phyloP scores from a whole-genome alignment of 306 rosid species.

The Senna tora region DNA sequence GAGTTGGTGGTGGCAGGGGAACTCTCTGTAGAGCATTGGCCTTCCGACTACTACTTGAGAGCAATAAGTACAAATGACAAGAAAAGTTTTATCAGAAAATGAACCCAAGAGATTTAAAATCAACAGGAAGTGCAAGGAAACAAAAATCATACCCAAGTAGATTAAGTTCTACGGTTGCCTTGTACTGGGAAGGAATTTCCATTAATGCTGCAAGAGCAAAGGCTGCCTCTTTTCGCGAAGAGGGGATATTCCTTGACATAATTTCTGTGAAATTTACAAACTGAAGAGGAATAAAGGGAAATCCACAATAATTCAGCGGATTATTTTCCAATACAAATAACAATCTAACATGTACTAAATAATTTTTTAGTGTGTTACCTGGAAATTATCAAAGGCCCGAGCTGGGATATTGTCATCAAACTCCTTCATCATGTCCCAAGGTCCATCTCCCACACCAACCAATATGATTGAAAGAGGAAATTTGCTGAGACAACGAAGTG shows the following conservation, averaged over 20 bases:
- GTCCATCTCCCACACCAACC: constrained; percentile 98
- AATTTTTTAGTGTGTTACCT: constrained; percentile 46
- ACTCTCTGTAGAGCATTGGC: constrained; percentile 66
- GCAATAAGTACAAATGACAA: constrained; percentile 37
- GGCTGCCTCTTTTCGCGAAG: constrained; percentile 74
- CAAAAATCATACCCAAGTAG: constrained; percentile 63
- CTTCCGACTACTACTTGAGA: constrained; percentile 50
- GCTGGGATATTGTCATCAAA: constrained; percentile 93
- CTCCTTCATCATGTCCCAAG: constrained; percentile 95
- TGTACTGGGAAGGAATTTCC: constrained; percentile 96
- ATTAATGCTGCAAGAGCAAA: constrained; percentile 90
- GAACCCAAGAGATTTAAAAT: constrained; percentile 5
- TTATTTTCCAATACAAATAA: constrained; percentile 16
- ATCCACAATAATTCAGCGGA: constrained; percentile 13
- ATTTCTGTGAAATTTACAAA: constrained; percentile 84
- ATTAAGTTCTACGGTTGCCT: constrained; percentile 79
- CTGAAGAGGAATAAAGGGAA: constrained; percentile 46
- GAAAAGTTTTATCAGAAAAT: constrained; percentile 21
- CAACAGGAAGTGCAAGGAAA: constrained; percentile 24
- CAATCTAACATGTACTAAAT: constrained; percentile 16
- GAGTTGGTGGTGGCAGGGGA: constrained; percentile 74
- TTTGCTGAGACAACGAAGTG: constrained; percentile 56
- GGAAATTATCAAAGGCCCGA: constrained; percentile 87
- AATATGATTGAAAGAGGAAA: constrained; percentile 84
- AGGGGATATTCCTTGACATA: constrained; percentile 73